A percentile compares a stretch with the other conserved stretches of the same genome.
phyloP scores from a whole-genome alignment of 345 rosid genomes.

The Bruguiera parviflora region DNA sequence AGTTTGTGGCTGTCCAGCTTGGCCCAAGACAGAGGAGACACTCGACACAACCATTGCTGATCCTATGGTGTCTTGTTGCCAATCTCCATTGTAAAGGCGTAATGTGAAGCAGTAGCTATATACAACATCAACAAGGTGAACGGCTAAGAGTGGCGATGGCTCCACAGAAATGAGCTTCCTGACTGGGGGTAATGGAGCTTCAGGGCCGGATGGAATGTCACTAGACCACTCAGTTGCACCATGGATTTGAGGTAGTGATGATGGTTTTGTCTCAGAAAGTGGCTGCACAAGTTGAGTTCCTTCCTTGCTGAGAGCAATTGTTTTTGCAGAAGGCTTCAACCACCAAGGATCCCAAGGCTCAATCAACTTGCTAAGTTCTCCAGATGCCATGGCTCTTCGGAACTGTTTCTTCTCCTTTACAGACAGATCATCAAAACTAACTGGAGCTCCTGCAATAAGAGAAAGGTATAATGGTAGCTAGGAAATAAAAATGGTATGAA shows the following conservation, averaged over 20 bases:
- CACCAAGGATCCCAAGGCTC: slow-evolving; percentile 99
- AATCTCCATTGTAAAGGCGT: slow-evolving; percentile 85
- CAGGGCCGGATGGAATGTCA: slow-evolving; percentile 73
- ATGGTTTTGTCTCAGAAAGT: slow-evolving; percentile 24
- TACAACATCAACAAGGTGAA: slow-evolving; percentile 71
- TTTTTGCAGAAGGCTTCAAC: slow-evolving; percentile 63
- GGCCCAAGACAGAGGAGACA: slow-evolving; percentile 67
- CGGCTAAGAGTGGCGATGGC: slow-evolving; percentile 67
- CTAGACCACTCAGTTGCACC: slow-evolving; percentile 23
- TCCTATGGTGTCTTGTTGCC: slow-evolving; percentile 68
- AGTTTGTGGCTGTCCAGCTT: slow-evolving; percentile 57
- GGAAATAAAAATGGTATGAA: neutral
- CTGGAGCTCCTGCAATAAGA: slow-evolving; percentile 41
- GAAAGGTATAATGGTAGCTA: neutral
- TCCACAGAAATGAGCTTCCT: slow-evolving; percentile 53
- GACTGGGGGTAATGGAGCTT: slow-evolving; percentile 48
- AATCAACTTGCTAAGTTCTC: slow-evolving; percentile 83
- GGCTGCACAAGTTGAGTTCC: slow-evolving; percentile 67
- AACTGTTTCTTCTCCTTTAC: slow-evolving; percentile 71
- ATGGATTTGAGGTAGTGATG: slow-evolving; percentile 20
- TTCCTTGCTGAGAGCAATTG: slow-evolving; percentile 49
- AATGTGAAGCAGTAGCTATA: slow-evolving; percentile 77
- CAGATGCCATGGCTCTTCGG: slow-evolving; percentile 80
- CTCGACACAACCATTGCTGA: slow-evolving; percentile 51
- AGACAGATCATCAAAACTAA: slow-evolving; percentile 63